These are phyloP conservation scores for Omphalea diandra DNA, from an alignment of 441 rosid genomes.

Conservation along the genomic window DNA sequence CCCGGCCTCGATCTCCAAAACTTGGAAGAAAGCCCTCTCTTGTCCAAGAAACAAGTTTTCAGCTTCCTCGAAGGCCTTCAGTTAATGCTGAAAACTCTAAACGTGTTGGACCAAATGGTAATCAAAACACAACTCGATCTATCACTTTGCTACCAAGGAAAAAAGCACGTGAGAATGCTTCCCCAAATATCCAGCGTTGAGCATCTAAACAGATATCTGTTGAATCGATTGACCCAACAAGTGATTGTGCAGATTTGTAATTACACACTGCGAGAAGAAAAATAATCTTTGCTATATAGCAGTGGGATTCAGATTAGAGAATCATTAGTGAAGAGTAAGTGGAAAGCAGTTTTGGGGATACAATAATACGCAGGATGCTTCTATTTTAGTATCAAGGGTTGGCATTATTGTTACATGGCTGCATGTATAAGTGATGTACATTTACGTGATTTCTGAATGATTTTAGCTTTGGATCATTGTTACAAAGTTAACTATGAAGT, in stretches of 20 bases:
- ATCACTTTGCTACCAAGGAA: slow-evolving; percentile 37
- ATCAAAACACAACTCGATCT: slow-evolving; percentile 26
- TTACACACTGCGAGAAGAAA: slow-evolving; percentile 18
- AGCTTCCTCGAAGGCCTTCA: slow-evolving; percentile 34
- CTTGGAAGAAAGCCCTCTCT: slow-evolving; percentile 42
- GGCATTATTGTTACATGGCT: slow-evolving; percentile 3
- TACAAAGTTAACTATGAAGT: neutral
- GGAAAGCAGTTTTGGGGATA: neutral
- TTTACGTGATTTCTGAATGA: slow-evolving; percentile 1
- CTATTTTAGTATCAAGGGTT: neutral
- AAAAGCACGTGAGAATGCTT: slow-evolving; percentile 55
- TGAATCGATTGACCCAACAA: slow-evolving; percentile 8
- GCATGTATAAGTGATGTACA: neutral
- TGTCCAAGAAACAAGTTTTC: slow-evolving; percentile 33
- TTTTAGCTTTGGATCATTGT: neutral
- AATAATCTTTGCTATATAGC: slow-evolving; percentile 10
- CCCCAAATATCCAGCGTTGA: slow-evolving; percentile 61
- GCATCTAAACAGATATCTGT: too few species aligned
- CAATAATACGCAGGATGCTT: slow-evolving; percentile 4
- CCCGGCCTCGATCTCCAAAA: slow-evolving; percentile 42
- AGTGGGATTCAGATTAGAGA: neutral
- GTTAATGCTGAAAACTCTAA: slow-evolving; percentile 34
- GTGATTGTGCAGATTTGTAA: slow-evolving; percentile 22
- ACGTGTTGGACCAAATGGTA: slow-evolving; percentile 27
- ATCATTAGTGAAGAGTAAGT: neutral